Conservation (phyloP, 2,329 filamentous ascomycete species). For the Pseudopithomyces maydicus region DNA sequence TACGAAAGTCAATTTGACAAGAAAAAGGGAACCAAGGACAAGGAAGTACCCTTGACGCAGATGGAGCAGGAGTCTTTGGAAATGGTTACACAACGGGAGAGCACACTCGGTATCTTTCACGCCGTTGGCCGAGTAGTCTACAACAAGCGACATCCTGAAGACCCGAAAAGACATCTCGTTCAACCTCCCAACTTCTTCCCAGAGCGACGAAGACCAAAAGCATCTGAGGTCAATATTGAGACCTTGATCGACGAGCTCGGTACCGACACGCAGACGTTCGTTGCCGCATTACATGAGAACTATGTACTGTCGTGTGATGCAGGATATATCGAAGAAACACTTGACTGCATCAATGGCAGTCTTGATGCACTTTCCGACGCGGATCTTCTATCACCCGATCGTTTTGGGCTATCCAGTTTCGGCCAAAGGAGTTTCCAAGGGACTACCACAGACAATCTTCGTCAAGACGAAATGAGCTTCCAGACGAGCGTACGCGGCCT, state of each 20-base stretch:
- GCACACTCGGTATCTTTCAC: slow-evolving; percentile 92
- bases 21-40: slow-evolving; percentile 62
- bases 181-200: slow-evolving; percentile 55
- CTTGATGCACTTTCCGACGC: slow-evolving; percentile 86
- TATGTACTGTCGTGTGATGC: slow-evolving; percentile 82
- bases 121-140: slow-evolving; percentile 95
- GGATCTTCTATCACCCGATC: slow-evolving; percentile 80
- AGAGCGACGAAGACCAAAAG: slow-evolving; percentile 49
- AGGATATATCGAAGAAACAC: slow-evolving; percentile 62
- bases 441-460: slow-evolving; percentile 70
- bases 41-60: slow-evolving; percentile 68
- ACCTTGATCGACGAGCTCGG: slow-evolving; percentile 89
- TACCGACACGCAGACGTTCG: slow-evolving; percentile 88
- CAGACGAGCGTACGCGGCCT: slow-evolving; percentile 87
- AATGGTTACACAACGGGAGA: slow-evolving; percentile 83
- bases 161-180: slow-evolving; percentile 34
- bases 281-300: slow-evolving; percentile 91
- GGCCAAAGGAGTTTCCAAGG: slow-evolving; percentile 55
- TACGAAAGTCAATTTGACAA: slow-evolving; percentile 70
- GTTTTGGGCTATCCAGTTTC: slow-evolving; percentile 66
- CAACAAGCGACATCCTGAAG: slow-evolving; percentile 76
- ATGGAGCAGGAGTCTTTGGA: slow-evolving; percentile 81
- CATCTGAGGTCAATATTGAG: slow-evolving; percentile 59
- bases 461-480: slow-evolving; percentile 93
- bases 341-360: slow-evolving; percentile 83